These are phyloP conservation scores for Leccinum longicurvipes DNA, from an alignment of 768 basidiomycete species.

Conservation along the genomic window DNA sequence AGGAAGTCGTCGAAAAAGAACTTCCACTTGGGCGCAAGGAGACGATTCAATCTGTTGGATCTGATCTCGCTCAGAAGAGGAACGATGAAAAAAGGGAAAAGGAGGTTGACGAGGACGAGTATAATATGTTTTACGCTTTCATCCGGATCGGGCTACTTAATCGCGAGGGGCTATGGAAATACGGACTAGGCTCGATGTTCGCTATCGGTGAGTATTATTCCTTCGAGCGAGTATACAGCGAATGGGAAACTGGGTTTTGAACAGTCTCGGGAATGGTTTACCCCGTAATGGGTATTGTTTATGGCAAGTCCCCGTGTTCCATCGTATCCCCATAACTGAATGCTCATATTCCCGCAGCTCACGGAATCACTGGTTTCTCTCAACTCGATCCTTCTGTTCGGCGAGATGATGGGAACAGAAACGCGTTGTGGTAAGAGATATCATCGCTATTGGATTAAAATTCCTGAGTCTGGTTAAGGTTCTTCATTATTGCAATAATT, in stretches of 20 bases:
- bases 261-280: constrained; percentile 59
- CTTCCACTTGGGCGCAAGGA: constrained; percentile 50
- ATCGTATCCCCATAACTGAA: not conserved
- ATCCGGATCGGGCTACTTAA: constrained; percentile 66
- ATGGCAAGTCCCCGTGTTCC: constrained; percentile 30
- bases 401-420: constrained; percentile 59
- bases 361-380: constrained; percentile 59
- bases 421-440: constrained; percentile 57
- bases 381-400: constrained; percentile 36
- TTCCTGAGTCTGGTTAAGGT: constrained; percentile 38
- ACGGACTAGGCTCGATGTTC: constrained; percentile 53
- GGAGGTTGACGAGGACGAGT: constrained; percentile 33
- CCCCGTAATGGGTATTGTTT: constrained; percentile 71
- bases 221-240: not conserved
- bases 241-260: not conserved
- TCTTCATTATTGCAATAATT: constrained; percentile 76
- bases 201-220: constrained; percentile 39
- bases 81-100: constrained; percentile 32
- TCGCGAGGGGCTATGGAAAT: constrained; percentile 53
- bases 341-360: constrained; percentile 35
- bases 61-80: constrained; percentile 60
- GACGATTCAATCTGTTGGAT: constrained; percentile 54
- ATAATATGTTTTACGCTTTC: constrained; percentile 60
- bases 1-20: constrained; percentile 57
- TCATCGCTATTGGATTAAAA: constrained; percentile 4